A percentile compares a stretch with the other conserved stretches of the same genome.
Evolutionary conservation across 2,329 filamentous ascomycete genomes (phyloP).

Genomic region (Phoma sp.): DNA sequence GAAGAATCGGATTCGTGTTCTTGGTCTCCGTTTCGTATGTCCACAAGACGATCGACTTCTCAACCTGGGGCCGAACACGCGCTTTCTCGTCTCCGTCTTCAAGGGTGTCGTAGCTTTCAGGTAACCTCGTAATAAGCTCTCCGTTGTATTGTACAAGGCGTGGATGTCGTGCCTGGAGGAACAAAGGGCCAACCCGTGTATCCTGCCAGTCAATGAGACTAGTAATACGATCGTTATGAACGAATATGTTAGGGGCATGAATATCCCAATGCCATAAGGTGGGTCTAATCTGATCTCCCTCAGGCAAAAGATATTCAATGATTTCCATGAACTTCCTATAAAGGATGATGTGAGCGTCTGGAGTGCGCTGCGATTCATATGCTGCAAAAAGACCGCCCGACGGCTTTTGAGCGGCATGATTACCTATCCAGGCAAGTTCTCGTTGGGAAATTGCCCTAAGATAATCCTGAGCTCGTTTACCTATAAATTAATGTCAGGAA

Average conservation of each 20-base stretch:
- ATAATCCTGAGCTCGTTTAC: neutral
- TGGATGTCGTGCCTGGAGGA: slow-evolving; percentile 34
- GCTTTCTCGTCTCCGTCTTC: too few species aligned
- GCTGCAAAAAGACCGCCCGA: neutral
- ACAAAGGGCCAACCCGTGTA: slow-evolving; percentile 36
- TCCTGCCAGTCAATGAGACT: slow-evolving; percentile 55
- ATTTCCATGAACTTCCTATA: neutral
- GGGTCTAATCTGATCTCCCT: neutral
- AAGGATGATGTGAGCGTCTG: neutral
- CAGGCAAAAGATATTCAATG: neutral
- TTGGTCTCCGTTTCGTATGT: too few species aligned
- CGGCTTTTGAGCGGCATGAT: neutral
- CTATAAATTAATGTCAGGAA: neutral
- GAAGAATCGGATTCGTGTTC: too few species aligned
- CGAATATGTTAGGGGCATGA: neutral
- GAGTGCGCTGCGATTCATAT: neutral
- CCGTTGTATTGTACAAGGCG: slow-evolving; percentile 41
- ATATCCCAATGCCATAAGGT: neutral
- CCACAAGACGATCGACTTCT: too few species aligned
- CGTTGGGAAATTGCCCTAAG: neutral
- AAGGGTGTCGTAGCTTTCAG: neutral
- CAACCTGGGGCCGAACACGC: too few species aligned
- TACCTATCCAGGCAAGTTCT: neutral
- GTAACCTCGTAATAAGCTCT: slow-evolving; percentile 34
- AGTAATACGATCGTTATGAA: slow-evolving; percentile 43